phyloP scores from a whole-genome alignment of 192 early-diverging fungal genomes.

The Coemansia sp. region DNA sequence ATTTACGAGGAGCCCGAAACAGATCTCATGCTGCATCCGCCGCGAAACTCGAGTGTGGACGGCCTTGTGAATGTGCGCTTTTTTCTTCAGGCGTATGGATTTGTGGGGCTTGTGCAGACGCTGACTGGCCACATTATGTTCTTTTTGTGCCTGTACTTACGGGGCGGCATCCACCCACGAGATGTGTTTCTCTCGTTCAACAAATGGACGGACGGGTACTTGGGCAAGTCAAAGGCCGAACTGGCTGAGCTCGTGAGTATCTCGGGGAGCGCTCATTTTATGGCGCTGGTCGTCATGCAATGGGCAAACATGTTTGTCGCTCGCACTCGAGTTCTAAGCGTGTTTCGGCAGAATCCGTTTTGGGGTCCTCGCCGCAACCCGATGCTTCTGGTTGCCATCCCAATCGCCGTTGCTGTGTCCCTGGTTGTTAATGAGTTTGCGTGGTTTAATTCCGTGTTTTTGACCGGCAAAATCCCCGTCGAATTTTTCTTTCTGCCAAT shows the following conservation, averaged over 20 bases:
- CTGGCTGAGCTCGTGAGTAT: constrained; percentile 41
- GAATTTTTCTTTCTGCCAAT: constrained; percentile 65
- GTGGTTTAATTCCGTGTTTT: constrained; percentile 53
- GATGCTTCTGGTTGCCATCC: constrained; percentile 33
- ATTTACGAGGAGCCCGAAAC: constrained; percentile 78
- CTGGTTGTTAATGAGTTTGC: constrained; percentile 33
- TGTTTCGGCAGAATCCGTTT: constrained; percentile 50
- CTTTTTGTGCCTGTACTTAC: constrained; percentile 64
- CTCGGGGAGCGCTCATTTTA: constrained; percentile 51
- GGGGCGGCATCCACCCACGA: constrained; percentile 58
- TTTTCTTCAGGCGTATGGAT: constrained; percentile 74
- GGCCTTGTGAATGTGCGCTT: constrained; percentile 66
- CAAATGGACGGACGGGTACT: constrained; percentile 59
- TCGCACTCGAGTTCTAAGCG: constrained; percentile 39
- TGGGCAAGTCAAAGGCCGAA: constrained; percentile 53
- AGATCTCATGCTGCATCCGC: constrained; percentile 67
- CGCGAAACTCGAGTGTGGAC: constrained; percentile 70
- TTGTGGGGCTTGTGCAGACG: constrained; percentile 71
- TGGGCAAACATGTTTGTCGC: constrained; percentile 56
- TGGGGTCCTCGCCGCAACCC: constrained; percentile 47
- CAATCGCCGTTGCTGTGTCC: constrained; percentile 31
- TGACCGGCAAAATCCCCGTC: constrained; percentile 56
- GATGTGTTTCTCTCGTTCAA: constrained; percentile 61
- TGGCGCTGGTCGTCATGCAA: constrained; percentile 51
- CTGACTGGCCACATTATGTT: constrained; percentile 69